phyloP scores from a whole-genome alignment of 2,329 filamentous ascomycete species.

The Rasamsonia emersonii region DNA sequence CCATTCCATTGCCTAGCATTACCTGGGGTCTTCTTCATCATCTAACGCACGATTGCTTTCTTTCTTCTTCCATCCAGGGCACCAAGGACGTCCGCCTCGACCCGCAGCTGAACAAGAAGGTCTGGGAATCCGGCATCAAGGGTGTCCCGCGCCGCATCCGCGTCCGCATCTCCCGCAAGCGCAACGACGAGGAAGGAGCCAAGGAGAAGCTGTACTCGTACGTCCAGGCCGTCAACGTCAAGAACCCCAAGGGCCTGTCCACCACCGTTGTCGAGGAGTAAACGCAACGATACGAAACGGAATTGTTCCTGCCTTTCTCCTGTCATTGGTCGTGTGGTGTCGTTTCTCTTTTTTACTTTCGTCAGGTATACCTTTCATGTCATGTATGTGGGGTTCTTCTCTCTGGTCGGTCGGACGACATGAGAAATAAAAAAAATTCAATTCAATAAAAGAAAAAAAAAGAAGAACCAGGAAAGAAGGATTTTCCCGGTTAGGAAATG shows the following conservation, averaged over 20 bases:
- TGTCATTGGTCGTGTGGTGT: too few relatives aligned
- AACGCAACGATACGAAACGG: too few relatives aligned
- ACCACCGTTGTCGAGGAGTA: slow-evolving; percentile 75
- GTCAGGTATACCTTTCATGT: too few relatives aligned
- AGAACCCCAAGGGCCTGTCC: slow-evolving; percentile 96
- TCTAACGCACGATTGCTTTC: slow-evolving; percentile 5
- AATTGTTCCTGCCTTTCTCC: too few relatives aligned
- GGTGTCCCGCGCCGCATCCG: slow-evolving; percentile 95
- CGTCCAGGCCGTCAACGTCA: slow-evolving; percentile 99
- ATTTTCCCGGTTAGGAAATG: too few relatives aligned
- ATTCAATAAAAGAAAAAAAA: too few relatives aligned
- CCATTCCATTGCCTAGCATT: not conserved
- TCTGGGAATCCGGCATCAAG: slow-evolving; percentile 99
- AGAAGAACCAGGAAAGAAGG: too few relatives aligned
- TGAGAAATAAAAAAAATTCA: too few relatives aligned
- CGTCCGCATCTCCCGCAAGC: slow-evolving; percentile 97
- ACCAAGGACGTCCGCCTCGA: slow-evolving; percentile 96
- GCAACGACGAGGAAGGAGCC: slow-evolving; percentile 99
- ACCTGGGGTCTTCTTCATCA: not conserved
- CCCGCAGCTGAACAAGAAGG: slow-evolving; percentile 99
- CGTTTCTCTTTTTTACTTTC: too few relatives aligned
- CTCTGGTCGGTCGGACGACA: too few relatives aligned
- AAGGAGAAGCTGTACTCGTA: slow-evolving; percentile 99
- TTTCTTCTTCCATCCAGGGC: slow-evolving; percentile 50
- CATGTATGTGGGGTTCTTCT: too few relatives aligned